Conservation (phyloP, 225 moss, liverwort and hornwort genomes). For the Straminergon stramineum region DNA sequence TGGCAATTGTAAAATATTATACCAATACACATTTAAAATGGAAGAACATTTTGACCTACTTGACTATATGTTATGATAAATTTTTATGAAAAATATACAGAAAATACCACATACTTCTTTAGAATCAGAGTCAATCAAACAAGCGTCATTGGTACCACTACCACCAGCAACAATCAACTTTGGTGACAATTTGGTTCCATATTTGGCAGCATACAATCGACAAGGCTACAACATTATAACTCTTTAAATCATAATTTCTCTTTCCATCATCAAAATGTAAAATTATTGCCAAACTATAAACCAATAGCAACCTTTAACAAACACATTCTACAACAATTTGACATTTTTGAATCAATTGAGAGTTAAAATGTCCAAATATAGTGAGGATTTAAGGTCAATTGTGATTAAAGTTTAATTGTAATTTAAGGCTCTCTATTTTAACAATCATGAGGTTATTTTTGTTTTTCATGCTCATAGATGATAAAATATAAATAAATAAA, state of each 20-base stretch:
- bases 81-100: not conserved
- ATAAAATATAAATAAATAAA: not conserved
- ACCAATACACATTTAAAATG: fast-evolving
- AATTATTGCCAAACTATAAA: not conserved
- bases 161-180: slow-evolving; percentile 58
- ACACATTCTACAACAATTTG: not conserved
- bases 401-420: not conserved
- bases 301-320: not conserved
- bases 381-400: not conserved
- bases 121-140: slow-evolving; percentile 15
- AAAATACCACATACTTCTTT: not conserved
- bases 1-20: not conserved
- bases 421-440: not conserved
- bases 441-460: not conserved
- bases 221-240: slow-evolving; percentile 29
- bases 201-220: slow-evolving; percentile 51
- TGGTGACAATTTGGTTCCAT: slow-evolving; percentile 34
- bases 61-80: not conserved
- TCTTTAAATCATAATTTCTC: not conserved
- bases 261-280: not conserved
- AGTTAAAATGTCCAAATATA: not conserved
- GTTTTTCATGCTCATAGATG: not conserved
- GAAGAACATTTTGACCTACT: not conserved
- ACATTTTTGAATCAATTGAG: not conserved
- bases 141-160: slow-evolving; percentile 70